These are phyloP conservation scores for Dothideomycetes sp. DNA, from an alignment of 2,329 filamentous ascomycete genomes.

Conservation along the genomic window DNA sequence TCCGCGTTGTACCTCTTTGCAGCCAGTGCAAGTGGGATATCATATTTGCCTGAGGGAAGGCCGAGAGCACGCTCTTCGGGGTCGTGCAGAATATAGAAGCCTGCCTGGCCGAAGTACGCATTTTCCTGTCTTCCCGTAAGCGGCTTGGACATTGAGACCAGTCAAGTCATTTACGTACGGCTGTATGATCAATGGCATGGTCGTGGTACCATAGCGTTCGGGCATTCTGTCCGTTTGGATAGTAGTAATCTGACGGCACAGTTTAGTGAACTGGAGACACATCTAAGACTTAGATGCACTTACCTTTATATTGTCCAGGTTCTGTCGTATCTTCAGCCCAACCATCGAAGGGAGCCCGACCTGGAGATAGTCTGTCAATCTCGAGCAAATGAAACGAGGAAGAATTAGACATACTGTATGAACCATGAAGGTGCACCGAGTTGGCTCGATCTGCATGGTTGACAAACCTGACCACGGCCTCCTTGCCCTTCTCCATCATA, in stretches of 20 bases:
- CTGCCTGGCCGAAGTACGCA: conserved; percentile 46
- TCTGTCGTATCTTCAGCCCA: conserved; percentile 44
- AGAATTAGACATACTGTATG: conserved; percentile 18
- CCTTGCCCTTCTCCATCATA: conserved; percentile 32
- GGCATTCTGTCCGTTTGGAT: conserved; percentile 43
- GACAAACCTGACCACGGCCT: conserved; percentile 41
- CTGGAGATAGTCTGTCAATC: not conserved
- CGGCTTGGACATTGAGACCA: conserved; percentile 32
- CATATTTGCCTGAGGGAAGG: conserved; percentile 42
- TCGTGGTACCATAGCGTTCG: conserved; percentile 1
- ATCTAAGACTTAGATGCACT: too few relatives aligned
- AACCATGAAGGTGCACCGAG: conserved; percentile 43
- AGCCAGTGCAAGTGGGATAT: conserved; percentile 40
- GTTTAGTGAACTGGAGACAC: too few relatives aligned
- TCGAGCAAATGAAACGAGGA: not conserved
- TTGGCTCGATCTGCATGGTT: conserved; percentile 34
- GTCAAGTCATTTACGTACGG: not conserved
- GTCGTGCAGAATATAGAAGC: conserved; percentile 45
- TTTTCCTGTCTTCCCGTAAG: conserved; percentile 38
- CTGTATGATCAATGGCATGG: not conserved
- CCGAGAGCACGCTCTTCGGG: conserved; percentile 36
- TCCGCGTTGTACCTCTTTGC: conserved; percentile 43
- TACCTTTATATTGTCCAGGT: conserved; percentile 45
- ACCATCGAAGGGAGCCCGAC: conserved; percentile 37
- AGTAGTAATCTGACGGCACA: conserved; percentile 58